Percentiles rank a stretch among this genome's conserved stretches.
These are phyloP conservation scores for Lactifluus piperatus DNA, from an alignment of 768 basidiomycete genomes.

Conservation along the genomic window DNA sequence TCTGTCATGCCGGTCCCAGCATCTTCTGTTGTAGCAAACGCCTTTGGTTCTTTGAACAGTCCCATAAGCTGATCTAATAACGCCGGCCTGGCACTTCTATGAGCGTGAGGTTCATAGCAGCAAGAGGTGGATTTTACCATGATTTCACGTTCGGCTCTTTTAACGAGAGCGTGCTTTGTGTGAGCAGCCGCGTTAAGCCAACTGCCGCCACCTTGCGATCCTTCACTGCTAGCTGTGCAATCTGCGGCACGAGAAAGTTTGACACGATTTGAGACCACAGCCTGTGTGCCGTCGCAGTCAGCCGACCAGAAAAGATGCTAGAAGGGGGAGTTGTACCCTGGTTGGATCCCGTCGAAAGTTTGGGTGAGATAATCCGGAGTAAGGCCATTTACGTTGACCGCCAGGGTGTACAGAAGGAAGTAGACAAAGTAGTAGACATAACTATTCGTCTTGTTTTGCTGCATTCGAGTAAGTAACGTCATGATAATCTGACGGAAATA, in stretches of 20 bases:
- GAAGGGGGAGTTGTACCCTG: conserved; percentile 45
- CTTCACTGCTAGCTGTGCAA: conserved; percentile 69
- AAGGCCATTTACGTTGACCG: conserved; percentile 63
- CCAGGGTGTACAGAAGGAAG: conserved; percentile 70
- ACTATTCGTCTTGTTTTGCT: conserved; percentile 81
- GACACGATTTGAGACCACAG: conserved; percentile 75
- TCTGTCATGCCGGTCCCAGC: conserved; percentile 52
- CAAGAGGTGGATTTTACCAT: conserved; percentile 42
- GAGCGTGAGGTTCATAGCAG: neutral
- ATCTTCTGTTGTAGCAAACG: conserved; percentile 46
- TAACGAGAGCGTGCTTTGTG: conserved; percentile 63
- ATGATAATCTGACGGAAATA: conserved; percentile 71
- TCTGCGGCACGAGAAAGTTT: conserved; percentile 73
- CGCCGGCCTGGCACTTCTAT: conserved; percentile 44
- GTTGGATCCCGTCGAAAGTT: conserved; percentile 78
- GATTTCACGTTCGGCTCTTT: conserved; percentile 48
- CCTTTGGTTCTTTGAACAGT: conserved; percentile 71
- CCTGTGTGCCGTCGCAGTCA: conserved; percentile 26
- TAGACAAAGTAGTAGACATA: conserved; percentile 75
- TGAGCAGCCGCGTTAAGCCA: conserved; percentile 71
- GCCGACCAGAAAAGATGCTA: neutral
- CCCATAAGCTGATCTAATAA: conserved; percentile 62
- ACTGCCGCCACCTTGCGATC: conserved; percentile 81
- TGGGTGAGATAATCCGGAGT: conserved; percentile 72
- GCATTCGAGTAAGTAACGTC: conserved; percentile 77